These are phyloP conservation scores for Barnettozyma sp. DNA, from an alignment of 805 yeast species.

Conservation along the genomic window DNA sequence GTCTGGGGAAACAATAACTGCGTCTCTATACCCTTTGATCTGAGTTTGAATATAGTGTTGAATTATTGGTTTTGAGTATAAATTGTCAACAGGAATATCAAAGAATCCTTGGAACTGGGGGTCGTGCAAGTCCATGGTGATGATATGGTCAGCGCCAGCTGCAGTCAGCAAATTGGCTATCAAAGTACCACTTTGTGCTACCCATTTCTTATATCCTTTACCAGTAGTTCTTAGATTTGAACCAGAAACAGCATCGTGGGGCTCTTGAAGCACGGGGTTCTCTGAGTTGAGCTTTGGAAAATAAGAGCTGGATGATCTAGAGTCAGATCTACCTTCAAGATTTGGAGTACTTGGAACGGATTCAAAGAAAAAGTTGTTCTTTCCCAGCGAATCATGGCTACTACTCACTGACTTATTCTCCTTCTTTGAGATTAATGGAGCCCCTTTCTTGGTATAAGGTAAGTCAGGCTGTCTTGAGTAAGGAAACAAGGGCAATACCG, in stretches of 20 bases:
- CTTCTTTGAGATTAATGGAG: conserved; percentile 36
- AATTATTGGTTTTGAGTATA: conserved; percentile 81
- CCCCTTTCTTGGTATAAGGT: conserved; percentile 73
- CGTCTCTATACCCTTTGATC: conserved; percentile 74
- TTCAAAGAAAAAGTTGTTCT: conserved; percentile 37
- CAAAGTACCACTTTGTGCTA: conserved; percentile 90
- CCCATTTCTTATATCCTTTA: conserved; percentile 89
- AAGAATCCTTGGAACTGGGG: conserved; percentile 98
- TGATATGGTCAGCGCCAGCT: conserved; percentile 94
- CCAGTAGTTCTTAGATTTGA: too few species aligned
- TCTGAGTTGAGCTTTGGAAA: conserved; percentile 24
- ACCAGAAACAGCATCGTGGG: too few species aligned
- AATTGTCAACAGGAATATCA: conserved; percentile 91
- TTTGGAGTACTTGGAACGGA: conserved; percentile 40
- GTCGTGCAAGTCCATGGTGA: conserved; percentile 97
- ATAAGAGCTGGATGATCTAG: conserved; percentile 1
- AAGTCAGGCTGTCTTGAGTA: conserved; percentile 95
- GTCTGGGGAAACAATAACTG: conserved; percentile 94
- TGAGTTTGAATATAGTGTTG: conserved; percentile 75
- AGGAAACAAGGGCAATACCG: conserved; percentile 93
- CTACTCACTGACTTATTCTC: neutral
- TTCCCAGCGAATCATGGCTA: conserved; percentile 2
- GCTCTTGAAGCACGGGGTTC: conserved; percentile 27
- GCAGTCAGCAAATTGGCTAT: conserved; percentile 81
- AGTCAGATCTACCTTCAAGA: conserved; percentile 5